Evolutionary conservation across 768 basidiomycete species (phyloP).

Genomic region (Trametes coccinea): DNA sequence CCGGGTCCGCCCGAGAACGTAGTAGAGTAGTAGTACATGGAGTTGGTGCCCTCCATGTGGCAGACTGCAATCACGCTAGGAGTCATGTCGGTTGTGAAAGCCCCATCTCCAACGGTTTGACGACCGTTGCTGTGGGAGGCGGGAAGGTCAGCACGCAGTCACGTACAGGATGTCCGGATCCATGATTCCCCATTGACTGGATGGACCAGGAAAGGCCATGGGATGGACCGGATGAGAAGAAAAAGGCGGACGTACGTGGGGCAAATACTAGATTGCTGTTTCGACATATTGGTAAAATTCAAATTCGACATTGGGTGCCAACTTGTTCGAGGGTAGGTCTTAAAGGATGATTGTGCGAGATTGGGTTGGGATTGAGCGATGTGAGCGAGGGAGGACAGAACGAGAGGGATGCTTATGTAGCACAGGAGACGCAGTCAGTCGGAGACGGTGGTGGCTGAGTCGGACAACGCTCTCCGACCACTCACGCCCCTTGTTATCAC

Average conservation of each 20-base stretch:
- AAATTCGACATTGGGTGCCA: slow-evolving; percentile 83
- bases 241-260: slow-evolving; percentile 67
- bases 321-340: slow-evolving; percentile 51
- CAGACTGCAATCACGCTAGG: slow-evolving; percentile 84
- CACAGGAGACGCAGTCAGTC: slow-evolving; percentile 2
- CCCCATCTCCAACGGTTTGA: slow-evolving; percentile 98
- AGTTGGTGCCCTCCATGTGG: slow-evolving; percentile 76
- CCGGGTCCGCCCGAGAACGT: slow-evolving; percentile 92
- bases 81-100: slow-evolving; percentile 70
- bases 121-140: slow-evolving; percentile 77
- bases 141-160: background rate
- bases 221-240: slow-evolving; percentile 10
- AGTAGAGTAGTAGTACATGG: slow-evolving; percentile 91
- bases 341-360: background rate
- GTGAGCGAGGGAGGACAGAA: background rate
- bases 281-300: slow-evolving; percentile 68
- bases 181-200: background rate
- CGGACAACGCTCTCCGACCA: background rate
- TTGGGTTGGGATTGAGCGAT: background rate
- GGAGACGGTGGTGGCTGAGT: slow-evolving; percentile 5
- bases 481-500: slow-evolving; percentile 4
- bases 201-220: no score
- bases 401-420: slow-evolving; percentile 1
- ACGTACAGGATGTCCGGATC: background rate
- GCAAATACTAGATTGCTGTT: slow-evolving; percentile 90